phyloP scores from a whole-genome alignment of 805 yeast species.

The Hemisphaericaspora nanyangensis region DNA sequence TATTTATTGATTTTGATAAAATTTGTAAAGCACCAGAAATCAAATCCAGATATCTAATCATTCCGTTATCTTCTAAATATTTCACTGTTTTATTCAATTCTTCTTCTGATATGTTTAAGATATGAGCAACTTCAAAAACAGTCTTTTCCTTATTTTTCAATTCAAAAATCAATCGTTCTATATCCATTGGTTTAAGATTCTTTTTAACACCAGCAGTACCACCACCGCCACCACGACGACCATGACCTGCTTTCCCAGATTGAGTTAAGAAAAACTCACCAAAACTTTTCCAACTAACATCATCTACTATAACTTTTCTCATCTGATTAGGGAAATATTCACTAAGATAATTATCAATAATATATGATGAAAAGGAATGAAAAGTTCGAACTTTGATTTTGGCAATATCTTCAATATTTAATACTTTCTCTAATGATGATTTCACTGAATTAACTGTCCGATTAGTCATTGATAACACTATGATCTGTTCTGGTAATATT shows the following conservation, averaged over 20 bases:
- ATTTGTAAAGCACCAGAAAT: conserved; percentile 27
- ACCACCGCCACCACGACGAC: conserved; percentile 17
- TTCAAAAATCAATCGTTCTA: conserved; percentile 21
- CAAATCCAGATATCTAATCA: conserved; percentile 34
- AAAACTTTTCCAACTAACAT: conserved; percentile 46
- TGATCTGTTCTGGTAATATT: conserved; percentile 49
- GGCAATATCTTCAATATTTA: conserved; percentile 31
- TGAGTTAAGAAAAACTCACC: conserved; percentile 33
- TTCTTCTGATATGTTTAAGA: conserved; percentile 20
- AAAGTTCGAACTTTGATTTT: conserved; percentile 52
- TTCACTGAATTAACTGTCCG: conserved; percentile 55
- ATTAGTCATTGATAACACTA: conserved; percentile 66
- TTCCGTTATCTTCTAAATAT: conserved; percentile 29
- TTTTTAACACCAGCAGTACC: conserved; percentile 3
- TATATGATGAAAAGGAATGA: conserved; percentile 54
- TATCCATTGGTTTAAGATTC: conserved; percentile 9
- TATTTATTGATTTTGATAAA: conserved; percentile 22
- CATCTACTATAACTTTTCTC: conserved; percentile 43
- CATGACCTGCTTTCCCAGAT: conserved; percentile 18
- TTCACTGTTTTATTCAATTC: conserved; percentile 24
- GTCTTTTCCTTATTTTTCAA: conserved; percentile 20
- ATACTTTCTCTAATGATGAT: conserved; percentile 21
- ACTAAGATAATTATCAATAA: conserved; percentile 31
- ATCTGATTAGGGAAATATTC: conserved; percentile 23
- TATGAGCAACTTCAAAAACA: conserved; percentile 19